Conservation (phyloP, 345 rosid species). For the Moricandia moricandioides region DNA sequence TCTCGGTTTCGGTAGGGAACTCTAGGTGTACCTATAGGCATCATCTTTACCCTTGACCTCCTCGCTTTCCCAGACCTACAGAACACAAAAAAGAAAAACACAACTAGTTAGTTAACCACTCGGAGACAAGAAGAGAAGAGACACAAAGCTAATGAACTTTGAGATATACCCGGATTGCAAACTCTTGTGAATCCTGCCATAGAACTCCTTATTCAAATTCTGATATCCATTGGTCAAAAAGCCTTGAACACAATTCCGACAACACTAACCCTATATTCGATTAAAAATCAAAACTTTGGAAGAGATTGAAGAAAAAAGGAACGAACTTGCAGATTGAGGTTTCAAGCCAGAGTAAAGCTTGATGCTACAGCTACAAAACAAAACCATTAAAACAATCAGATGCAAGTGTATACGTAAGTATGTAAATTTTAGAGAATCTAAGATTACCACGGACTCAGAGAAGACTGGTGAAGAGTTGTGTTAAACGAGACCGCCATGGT, state of each 20-base stretch:
- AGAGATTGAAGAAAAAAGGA: conserved; percentile 18
- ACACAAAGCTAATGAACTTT: not conserved
- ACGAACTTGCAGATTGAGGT: conserved; percentile 63
- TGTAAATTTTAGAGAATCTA: not conserved
- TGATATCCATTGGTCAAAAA: conserved; percentile 50
- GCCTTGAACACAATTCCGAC: conserved; percentile 35
- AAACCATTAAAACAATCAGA: conserved; percentile 16
- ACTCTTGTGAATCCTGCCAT: conserved; percentile 62
- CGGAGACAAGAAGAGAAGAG: not conserved
- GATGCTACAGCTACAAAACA: conserved; percentile 57
- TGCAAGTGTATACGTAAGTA: not conserved
- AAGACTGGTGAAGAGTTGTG: conserved; percentile 50
- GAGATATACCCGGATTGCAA: conserved; percentile 53
- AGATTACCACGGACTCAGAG: conserved; percentile 57
- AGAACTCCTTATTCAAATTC: conserved; percentile 65
- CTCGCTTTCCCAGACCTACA: conserved; percentile 49
- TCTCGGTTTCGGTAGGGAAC: conserved; percentile 70
- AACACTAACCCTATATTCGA: too few species aligned
- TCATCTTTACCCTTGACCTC: conserved; percentile 59
- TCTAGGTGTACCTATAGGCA: conserved; percentile 81
- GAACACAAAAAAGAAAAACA: conserved; percentile 1
- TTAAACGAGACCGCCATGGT: conserved; percentile 60
- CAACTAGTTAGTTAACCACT: not conserved
- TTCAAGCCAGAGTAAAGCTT: conserved; percentile 70
- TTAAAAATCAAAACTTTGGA: too few species aligned